Conservation (phyloP, 352 stramenopile species). For the Phytopythium delawarense region DNA sequence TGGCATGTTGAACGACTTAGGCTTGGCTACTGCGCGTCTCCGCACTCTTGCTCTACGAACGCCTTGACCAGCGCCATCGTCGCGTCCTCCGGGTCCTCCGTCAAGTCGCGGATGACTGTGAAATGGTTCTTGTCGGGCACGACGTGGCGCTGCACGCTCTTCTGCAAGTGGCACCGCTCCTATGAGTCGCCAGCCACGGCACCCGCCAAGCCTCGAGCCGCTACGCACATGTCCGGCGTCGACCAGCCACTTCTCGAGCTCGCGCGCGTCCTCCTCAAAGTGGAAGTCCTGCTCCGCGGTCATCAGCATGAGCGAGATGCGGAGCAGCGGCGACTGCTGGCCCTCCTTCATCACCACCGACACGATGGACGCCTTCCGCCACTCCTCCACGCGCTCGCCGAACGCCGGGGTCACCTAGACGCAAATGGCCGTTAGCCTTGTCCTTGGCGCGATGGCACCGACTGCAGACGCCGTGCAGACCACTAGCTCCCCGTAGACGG, state of each 20-base stretch:
- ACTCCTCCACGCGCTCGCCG: conserved; percentile 55
- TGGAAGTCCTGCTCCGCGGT: conserved; percentile 81
- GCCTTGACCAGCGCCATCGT: conserved; percentile 43
- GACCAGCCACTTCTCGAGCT: conserved; percentile 59
- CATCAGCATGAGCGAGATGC: conserved; percentile 52
- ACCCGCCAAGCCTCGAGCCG: background rate
- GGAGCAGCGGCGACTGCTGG: conserved; percentile 33
- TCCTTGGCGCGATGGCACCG: background rate
- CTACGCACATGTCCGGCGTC: conserved; percentile 48
- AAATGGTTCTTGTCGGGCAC: conserved; percentile 68
- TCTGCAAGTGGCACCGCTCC: conserved; percentile 14
- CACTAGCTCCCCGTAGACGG: conserved; percentile 65
- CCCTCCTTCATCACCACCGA: conserved; percentile 37
- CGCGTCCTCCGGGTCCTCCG: conserved; percentile 19
- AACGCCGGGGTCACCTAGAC: conserved; percentile 56
- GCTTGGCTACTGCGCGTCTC: conserved; percentile 1
- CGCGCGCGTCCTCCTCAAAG: conserved; percentile 61
- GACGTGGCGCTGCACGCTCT: conserved; percentile 33
- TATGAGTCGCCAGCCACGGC: background rate
- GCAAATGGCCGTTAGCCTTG: background rate
- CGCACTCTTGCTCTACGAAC: conserved; percentile 30
- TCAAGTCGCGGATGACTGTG: conserved; percentile 60
- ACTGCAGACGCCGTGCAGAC: conserved; percentile 8
- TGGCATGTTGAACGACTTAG: background rate
- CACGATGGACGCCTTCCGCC: conserved; percentile 65